A percentile compares a stretch with the other conserved stretches of the same genome.
These are phyloP conservation scores for Helotiales sp. DNA, from an alignment of 2,329 filamentous ascomycete species.

Conservation along the genomic window DNA sequence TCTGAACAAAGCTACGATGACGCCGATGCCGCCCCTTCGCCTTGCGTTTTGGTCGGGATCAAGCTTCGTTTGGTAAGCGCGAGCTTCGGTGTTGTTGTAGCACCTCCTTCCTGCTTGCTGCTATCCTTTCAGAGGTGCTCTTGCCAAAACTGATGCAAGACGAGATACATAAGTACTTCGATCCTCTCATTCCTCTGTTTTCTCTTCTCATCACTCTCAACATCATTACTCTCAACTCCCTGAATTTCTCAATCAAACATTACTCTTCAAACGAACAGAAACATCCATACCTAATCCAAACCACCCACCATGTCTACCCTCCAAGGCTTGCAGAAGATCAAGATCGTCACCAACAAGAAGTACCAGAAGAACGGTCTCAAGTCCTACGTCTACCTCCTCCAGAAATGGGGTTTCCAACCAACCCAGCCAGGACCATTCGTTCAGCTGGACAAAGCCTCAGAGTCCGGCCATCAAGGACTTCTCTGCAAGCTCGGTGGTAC, in stretches of 20 bases:
- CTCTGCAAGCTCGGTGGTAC: constrained; percentile 53
- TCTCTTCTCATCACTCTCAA: constrained; percentile 16
- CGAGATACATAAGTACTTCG: constrained; percentile 15
- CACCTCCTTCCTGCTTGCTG: constrained; percentile 10
- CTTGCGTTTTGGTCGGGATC: constrained; percentile 17
- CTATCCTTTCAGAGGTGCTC: constrained; percentile 1
- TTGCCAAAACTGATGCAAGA: background rate
- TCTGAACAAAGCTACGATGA: constrained; percentile 22
- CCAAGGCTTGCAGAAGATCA: constrained; percentile 49
- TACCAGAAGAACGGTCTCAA: constrained; percentile 64
- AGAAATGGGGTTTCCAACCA: constrained; percentile 66
- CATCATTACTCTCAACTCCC: constrained; percentile 4
- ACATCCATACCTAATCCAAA: constrained; percentile 4
- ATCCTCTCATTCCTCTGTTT: constrained; percentile 5
- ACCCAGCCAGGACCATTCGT: constrained; percentile 67
- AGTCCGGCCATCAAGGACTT: constrained; percentile 49
- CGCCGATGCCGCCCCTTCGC: constrained; percentile 7
- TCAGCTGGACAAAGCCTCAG: constrained; percentile 50
- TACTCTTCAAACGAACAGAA: background rate
- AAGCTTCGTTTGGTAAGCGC: constrained; percentile 14
- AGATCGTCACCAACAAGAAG: constrained; percentile 60
- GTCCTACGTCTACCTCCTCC: constrained; percentile 65
- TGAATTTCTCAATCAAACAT: background rate
- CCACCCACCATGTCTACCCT: constrained; percentile 38
- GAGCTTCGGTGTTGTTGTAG: background rate